These are phyloP conservation scores for Flaveria ramosissima DNA, from an alignment of 129 eudicot species.

Conservation along the genomic window DNA sequence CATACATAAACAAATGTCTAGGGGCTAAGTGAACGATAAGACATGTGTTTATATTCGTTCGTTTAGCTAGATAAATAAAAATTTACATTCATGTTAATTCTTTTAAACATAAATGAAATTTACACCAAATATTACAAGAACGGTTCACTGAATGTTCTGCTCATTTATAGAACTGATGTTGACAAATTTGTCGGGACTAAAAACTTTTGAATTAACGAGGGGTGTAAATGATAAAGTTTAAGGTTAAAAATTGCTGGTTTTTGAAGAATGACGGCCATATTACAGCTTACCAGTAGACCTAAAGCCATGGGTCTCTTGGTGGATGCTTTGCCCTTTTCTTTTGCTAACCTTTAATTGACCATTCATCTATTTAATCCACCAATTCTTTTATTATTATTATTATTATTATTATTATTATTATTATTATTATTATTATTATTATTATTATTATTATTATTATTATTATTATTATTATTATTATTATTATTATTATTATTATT, in stretches of 20 bases:
- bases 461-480: no score
- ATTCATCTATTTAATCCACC: conserved; percentile 24
- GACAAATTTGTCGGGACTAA: not conserved
- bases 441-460: not conserved
- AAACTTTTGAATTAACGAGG: not conserved
- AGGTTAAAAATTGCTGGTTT: conserved; percentile 30
- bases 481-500: no score
- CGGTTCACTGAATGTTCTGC: no score
- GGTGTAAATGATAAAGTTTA: conserved; percentile 9
- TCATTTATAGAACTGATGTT: no score
- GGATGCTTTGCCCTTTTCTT: conserved; percentile 47
- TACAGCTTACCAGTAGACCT: conserved; percentile 24
- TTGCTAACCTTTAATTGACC: conserved; percentile 44
- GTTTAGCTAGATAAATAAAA: no score
- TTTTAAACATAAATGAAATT: no score
- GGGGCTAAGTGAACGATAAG: no score
- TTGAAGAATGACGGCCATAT: conserved; percentile 24
- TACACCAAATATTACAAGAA: no score
- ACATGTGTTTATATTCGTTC: no score
- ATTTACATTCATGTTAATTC: no score
- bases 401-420: not conserved
- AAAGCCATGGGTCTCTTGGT: conserved; percentile 39
- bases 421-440: not conserved
- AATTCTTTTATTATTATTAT: no score
- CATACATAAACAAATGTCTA: no score